These are phyloP conservation scores for Asterophora parasitica DNA, from an alignment of 768 basidiomycete genomes.

Conservation along the genomic window DNA sequence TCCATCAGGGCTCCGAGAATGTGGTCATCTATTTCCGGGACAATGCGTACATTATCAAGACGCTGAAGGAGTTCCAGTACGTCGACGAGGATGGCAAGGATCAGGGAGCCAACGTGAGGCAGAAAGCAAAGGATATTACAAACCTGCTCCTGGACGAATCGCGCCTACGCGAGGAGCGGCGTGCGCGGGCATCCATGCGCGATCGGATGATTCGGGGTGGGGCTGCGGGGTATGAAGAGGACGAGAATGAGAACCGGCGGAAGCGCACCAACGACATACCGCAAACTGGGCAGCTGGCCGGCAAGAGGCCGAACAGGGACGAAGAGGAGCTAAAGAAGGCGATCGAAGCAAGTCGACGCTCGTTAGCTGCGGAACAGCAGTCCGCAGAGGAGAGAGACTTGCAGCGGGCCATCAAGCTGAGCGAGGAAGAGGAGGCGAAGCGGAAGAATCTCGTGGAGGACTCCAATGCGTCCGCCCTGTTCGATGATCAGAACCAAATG, in stretches of 20 bases:
- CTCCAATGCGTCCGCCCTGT: constrained; percentile 68
- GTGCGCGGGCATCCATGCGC: constrained; percentile 83
- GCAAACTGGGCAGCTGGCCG: constrained; percentile 17
- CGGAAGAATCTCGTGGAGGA: constrained; percentile 68
- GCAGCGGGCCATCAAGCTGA: constrained; percentile 74
- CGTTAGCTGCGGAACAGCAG: constrained; percentile 64
- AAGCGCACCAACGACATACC: constrained; percentile 22
- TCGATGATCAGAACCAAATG: constrained; percentile 84
- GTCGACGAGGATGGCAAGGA: constrained; percentile 95
- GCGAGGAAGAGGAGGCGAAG: constrained; percentile 85
- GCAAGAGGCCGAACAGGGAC: constrained; percentile 40
- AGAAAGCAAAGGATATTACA: constrained; percentile 98
- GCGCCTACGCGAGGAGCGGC: constrained; percentile 81
- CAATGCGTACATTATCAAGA: constrained; percentile 97
- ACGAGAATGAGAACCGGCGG: constrained; percentile 41
- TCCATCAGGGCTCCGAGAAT: constrained; percentile 96
- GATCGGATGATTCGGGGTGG: constrained; percentile 83
- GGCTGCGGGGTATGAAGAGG: constrained; percentile 31
- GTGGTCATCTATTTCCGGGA: constrained; percentile 98
- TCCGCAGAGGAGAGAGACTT: constrained; percentile 81
- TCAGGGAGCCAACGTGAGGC: constrained; percentile 95
- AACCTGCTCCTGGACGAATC: constrained; percentile 84
- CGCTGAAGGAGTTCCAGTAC: constrained; percentile 97
- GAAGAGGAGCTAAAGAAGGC: constrained; percentile 85
- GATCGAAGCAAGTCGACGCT: constrained; percentile 86